Conservation (phyloP, 495 filamentous ascomycete species). For the Barbatosphaeria neglecta region DNA sequence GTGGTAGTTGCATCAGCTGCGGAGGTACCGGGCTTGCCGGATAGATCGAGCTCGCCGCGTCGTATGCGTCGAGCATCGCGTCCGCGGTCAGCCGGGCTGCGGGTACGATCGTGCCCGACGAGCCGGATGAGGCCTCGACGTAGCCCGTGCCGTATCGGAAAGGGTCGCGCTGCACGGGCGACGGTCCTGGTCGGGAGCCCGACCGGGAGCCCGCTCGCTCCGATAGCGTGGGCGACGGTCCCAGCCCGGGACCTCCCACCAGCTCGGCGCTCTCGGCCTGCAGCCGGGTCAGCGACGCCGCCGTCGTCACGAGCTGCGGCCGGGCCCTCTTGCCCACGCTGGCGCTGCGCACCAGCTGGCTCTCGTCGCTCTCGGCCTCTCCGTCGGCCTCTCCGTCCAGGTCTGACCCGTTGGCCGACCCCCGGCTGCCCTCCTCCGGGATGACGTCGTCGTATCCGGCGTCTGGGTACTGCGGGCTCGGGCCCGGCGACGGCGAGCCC, state of each 20-base stretch:
- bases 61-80: conserved; percentile 31
- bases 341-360: conserved; percentile 60
- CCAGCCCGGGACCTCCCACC: too few relatives aligned
- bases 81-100: conserved; percentile 19
- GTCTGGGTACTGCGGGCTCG: conserved; percentile 33
- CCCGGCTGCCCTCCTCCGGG: conserved; percentile 33
- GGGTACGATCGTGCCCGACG: conserved; percentile 20
- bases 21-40: conserved; percentile 17
- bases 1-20: too few relatives aligned
- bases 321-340: conserved; percentile 66
- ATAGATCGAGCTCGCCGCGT: conserved; percentile 29
- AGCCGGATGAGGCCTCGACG: conserved; percentile 30
- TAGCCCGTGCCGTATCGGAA: conserved; percentile 31
- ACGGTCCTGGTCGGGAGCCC: conserved; percentile 23
- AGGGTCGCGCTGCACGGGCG: conserved; percentile 19
- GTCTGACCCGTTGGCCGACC: conserved; percentile 26
- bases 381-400: conserved; percentile 2
- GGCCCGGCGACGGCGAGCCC: conserved; percentile 30
- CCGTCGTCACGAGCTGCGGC: conserved; percentile 56
- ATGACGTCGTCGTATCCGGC: conserved; percentile 33
- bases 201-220: too few relatives aligned
- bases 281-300: conserved; percentile 2
- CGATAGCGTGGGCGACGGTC: too few relatives aligned
- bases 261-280: too few relatives aligned
- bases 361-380: conserved; percentile 46